These are phyloP conservation scores for Spongiforma sp. DNA, from an alignment of 1,284 basidiomycete genomes.

Conservation along the genomic window DNA sequence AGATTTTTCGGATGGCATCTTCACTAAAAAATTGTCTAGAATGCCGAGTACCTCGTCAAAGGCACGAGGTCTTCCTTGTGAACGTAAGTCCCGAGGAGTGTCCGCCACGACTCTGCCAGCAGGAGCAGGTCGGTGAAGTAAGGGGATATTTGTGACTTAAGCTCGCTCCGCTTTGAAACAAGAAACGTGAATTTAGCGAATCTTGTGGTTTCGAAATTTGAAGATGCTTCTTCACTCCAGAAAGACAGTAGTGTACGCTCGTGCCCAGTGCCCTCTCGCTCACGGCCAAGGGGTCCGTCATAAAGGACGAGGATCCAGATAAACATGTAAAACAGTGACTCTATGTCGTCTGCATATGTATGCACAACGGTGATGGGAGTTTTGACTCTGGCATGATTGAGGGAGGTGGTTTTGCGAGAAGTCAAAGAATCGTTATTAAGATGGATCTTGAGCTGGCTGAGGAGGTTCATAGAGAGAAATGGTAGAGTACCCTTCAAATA, in stretches of 20 bases:
- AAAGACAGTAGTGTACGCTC: neutral
- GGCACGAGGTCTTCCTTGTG: neutral
- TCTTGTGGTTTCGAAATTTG: neutral
- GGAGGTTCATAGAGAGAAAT: neutral
- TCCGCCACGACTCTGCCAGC: neutral
- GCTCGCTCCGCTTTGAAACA: neutral
- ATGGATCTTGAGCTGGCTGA: neutral
- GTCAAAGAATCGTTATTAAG: neutral
- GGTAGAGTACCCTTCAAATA: neutral
- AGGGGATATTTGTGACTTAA: neutral
- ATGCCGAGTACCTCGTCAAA: neutral
- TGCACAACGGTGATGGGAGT: neutral
- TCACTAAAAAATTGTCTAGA: neutral
- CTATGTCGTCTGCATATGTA: neutral
- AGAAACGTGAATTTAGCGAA: neutral
- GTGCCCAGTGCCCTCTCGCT: neutral
- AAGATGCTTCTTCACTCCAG: neutral
- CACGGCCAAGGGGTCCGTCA: neutral
- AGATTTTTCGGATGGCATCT: neutral
- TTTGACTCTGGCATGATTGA: neutral
- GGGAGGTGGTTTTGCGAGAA: neutral
- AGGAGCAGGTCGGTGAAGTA: neutral
- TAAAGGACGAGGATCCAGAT: neutral
- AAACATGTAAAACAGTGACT: neutral
- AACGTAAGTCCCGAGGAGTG: neutral